Evolutionary conservation across 2,329 filamentous ascomycete species (phyloP).

Genomic region (Scleromitrula shiraiana): DNA sequence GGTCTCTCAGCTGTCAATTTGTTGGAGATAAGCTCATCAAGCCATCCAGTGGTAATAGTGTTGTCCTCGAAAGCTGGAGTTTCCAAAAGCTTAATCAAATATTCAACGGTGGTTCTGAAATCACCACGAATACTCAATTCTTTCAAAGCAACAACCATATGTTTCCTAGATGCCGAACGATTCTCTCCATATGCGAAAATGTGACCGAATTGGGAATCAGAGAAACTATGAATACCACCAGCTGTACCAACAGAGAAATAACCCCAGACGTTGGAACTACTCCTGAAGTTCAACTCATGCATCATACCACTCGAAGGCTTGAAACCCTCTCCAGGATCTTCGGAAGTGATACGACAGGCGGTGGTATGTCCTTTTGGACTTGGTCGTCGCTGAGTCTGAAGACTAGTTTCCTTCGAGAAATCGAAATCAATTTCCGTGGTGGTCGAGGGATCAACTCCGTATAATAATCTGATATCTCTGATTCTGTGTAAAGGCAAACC

Average conservation of each 20-base stretch:
- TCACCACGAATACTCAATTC: slow-evolving; percentile 99
- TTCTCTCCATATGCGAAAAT: slow-evolving; percentile 99
- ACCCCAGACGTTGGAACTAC: slow-evolving; percentile 98
- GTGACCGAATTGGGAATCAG: slow-evolving; percentile 97
- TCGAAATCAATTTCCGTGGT: slow-evolving; percentile 89
- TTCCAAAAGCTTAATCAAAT: slow-evolving; percentile 96
- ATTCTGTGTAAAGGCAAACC: slow-evolving; percentile 93
- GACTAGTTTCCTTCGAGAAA: slow-evolving; percentile 79
- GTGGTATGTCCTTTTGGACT: slow-evolving; percentile 95
- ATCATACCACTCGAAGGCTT: slow-evolving; percentile 98
- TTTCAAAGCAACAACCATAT: slow-evolving; percentile 98
- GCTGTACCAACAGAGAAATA: slow-evolving; percentile 98
- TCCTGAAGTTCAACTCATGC: slow-evolving; percentile 98
- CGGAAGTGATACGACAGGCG: slow-evolving; percentile 97
- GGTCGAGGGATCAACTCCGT: slow-evolving; percentile 87
- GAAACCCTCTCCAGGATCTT: slow-evolving; percentile 98
- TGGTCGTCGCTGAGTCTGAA: slow-evolving; percentile 78
- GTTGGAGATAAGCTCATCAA: slow-evolving; percentile 97
- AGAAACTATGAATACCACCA: slow-evolving; percentile 98
- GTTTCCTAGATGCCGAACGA: slow-evolving; percentile 88
- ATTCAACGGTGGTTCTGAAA: slow-evolving; percentile 97
- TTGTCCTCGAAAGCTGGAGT: slow-evolving; percentile 98
- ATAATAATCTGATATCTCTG: slow-evolving; percentile 89
- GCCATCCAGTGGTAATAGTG: slow-evolving; percentile 97
- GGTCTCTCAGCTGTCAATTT: slow-evolving; percentile 94